Base-by-base conservation (phyloP, 1,284 basidiomycete species). In the Sporisorium graminicola region DNA sequence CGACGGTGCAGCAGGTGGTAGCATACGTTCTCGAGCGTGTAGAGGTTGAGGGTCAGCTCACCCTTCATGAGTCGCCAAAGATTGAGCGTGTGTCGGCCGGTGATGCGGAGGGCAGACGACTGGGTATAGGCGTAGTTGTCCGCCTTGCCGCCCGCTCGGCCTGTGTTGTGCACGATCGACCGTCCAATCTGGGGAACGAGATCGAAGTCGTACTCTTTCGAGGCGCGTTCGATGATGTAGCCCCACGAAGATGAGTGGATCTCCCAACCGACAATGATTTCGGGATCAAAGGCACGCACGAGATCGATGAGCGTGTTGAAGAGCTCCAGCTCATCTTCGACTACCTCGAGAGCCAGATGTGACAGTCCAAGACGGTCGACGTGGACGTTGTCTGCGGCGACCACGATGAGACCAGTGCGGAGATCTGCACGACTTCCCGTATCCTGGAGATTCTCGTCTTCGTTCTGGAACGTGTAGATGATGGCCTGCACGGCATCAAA, bases 191-290 rank as follows among this genome's bases (percentile, higher is more conserved):
- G 86, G 16, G 82, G 77, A 7, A 86, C 80, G 26, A 87, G 71
- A 44, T 87, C 83, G 62, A 84, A 82, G 20, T 65, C 82, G 81
- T 82, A 78, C 42, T 61, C 68, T 35, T 65, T 66, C 50, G 42
- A 65, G 0, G 91, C 92, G 51, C 95, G 89, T n/a, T 90, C 90
- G 58, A 89, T 88, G 1, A 98, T 86, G 86, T 95, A 98, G 0
- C 95, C 95, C 96, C 96, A 99, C 1, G 93, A 94, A 0, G 90
- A 88, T 18, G 89, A 89, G 82, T 98, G 93, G 14, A 97, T 89
- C 77, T 99, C 95, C 93, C 94, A 98, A 10, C 96, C 96, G 0
- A 91, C 89, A 2, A 99, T 84, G 47, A 98, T 91, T 84, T 99
- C 96, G 0, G 96, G 96, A 86, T 99, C 94, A 80, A 93, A 88